phyloP scores from a whole-genome alignment of 257 asterid genomes.

The Solanum etuberosum region DNA sequence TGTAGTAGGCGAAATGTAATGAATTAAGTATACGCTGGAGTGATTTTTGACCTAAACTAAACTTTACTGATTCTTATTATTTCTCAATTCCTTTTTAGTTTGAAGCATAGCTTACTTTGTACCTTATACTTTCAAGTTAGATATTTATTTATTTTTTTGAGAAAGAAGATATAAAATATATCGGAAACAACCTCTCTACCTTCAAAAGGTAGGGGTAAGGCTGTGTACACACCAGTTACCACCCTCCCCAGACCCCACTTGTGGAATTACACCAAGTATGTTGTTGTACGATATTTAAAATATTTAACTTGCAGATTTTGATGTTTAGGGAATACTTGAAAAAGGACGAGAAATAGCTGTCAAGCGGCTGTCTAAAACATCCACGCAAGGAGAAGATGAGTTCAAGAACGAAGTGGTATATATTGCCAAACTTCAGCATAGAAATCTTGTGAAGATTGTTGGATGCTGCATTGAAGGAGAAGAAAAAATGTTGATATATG shows the following conservation, averaged over 20 bases:
- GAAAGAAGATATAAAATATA: too few species aligned
- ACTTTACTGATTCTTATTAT: background rate
- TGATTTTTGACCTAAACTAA: background rate
- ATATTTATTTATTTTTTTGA: too few species aligned
- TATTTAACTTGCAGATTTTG: background rate
- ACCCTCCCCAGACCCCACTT: background rate
- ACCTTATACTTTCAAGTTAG: background rate
- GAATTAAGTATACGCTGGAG: background rate
- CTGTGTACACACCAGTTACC: background rate
- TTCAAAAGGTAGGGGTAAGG: conserved; percentile 6
- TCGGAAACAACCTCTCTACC: background rate
- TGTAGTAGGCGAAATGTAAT: background rate
- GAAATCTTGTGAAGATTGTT: conserved; percentile 46
- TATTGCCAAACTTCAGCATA: conserved; percentile 43
- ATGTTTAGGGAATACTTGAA: conserved; percentile 27
- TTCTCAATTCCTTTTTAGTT: background rate
- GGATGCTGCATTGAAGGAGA: conserved; percentile 43
- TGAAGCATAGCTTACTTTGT: too few species aligned
- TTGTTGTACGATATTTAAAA: background rate
- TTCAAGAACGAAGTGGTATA: conserved; percentile 39
- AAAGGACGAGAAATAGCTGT: conserved; percentile 43
- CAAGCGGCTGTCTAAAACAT: conserved; percentile 35
- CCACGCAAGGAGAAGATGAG: conserved; percentile 43
- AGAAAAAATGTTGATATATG: conserved; percentile 40
- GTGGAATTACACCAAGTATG: background rate